phyloP scores from a whole-genome alignment of 1,284 basidiomycete genomes.

The Vanrija humicola region DNA sequence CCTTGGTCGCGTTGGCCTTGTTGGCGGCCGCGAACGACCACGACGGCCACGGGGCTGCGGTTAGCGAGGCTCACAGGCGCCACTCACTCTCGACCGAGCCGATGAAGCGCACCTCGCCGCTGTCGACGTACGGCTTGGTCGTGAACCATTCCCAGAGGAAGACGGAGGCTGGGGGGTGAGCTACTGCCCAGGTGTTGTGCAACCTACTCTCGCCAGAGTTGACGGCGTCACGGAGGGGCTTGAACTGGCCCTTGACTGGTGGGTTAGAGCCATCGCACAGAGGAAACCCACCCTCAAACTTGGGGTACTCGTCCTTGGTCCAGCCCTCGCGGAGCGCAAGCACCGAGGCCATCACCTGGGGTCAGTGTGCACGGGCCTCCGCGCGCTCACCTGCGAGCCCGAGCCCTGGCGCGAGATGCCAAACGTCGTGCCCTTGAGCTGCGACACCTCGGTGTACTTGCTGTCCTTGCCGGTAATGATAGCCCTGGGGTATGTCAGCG shows the following conservation, averaged over 20 bases:
- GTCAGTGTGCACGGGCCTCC: conserved; percentile 21
- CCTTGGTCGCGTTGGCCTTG: conserved; percentile 53
- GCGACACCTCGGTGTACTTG: conserved; percentile 65
- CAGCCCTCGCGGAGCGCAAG: conserved; percentile 85
- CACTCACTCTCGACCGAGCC: conserved; percentile 47
- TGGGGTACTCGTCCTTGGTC: conserved; percentile 54
- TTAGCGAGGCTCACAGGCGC: background rate
- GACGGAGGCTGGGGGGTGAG: conserved; percentile 27
- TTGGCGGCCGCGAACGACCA: conserved; percentile 88
- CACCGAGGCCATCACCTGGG: conserved; percentile 89
- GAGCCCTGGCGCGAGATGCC: conserved; percentile 81
- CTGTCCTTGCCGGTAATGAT: conserved; percentile 81
- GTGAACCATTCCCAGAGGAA: conserved; percentile 92
- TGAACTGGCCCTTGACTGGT: conserved; percentile 82
- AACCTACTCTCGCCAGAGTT: conserved; percentile 62
- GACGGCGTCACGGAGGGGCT: conserved; percentile 81
- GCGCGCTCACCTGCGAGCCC: conserved; percentile 11
- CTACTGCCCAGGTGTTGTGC: too few species aligned
- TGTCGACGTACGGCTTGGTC: conserved; percentile 85
- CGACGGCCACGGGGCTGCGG: conserved; percentile 86
- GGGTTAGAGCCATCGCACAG: background rate
- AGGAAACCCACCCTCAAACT: conserved; percentile 63
- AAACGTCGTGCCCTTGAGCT: conserved; percentile 75
- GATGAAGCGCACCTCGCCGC: conserved; percentile 71
- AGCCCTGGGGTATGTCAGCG: conserved; percentile 58